Evolutionary conservation across 331 rosid genomes (phyloP).

Genomic region (Malus hybrid): DNA sequence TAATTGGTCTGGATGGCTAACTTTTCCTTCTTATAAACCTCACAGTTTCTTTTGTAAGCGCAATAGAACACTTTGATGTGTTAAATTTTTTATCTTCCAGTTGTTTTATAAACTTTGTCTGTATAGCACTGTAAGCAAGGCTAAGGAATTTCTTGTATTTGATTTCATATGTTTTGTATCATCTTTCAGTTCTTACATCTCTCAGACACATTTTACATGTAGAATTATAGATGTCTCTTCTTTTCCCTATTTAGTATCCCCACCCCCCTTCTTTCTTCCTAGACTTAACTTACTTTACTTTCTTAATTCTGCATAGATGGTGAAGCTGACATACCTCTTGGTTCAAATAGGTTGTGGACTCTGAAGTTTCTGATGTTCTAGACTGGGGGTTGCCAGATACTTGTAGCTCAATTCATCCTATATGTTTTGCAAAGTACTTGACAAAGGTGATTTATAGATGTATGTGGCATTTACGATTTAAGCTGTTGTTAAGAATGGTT

Average conservation of each 20-base stretch:
- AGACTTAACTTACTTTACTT: neutral
- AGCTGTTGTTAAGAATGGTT: neutral
- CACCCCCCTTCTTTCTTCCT: neutral
- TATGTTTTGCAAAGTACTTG: constrained; percentile 80
- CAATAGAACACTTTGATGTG: neutral
- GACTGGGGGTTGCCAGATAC: constrained; percentile 47
- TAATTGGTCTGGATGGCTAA: neutral
- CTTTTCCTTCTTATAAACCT: neutral
- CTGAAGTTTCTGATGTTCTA: constrained; percentile 39
- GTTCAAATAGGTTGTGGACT: constrained; percentile 42
- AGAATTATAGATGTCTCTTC: neutral
- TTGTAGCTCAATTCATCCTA: constrained; percentile 51
- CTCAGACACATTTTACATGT: neutral
- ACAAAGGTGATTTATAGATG: constrained; percentile 37
- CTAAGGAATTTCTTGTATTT: neutral
- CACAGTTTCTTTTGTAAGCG: neutral
- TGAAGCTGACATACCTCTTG: constrained; percentile 15
- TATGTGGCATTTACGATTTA: neutral
- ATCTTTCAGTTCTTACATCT: neutral
- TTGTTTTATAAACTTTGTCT: no score
- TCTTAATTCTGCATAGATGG: constrained; percentile 1
- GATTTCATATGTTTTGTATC: neutral
- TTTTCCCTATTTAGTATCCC: neutral
- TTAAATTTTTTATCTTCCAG: neutral
- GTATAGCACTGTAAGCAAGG: no score